Conservation (phyloP, 345 rosid species). For the Dipteronia dyeriana region DNA sequence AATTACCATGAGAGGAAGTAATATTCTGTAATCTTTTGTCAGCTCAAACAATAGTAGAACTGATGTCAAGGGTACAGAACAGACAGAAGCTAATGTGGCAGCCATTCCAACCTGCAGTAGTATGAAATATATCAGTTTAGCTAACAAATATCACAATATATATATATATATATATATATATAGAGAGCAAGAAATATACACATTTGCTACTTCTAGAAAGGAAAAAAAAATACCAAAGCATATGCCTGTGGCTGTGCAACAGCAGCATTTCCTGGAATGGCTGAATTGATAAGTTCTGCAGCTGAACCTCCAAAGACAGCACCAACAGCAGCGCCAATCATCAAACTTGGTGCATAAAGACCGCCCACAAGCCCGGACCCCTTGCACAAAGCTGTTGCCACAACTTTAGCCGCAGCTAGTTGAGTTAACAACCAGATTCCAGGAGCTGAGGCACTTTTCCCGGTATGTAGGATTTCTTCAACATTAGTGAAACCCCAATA, state of each 20-base stretch:
- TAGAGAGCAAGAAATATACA: background rate
- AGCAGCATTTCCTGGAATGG: conserved; percentile 97
- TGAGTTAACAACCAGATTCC: conserved; percentile 95
- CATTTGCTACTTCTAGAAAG: background rate
- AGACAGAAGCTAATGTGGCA: conserved; percentile 94
- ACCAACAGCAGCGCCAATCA: conserved; percentile 99
- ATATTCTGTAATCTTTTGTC: conserved; percentile 93
- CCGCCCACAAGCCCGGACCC: conserved; percentile 99
- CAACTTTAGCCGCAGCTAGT: conserved; percentile 92
- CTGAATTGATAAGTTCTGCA: conserved; percentile 81
- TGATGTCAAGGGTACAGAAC: conserved; percentile 98
- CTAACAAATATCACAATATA: conserved; percentile 1
- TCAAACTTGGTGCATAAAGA: conserved; percentile 95
- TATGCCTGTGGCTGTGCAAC: conserved; percentile 99
- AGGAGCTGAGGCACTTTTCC: conserved; percentile 95
- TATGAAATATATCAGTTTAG: conserved; percentile 20
- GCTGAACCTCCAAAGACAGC: conserved; percentile 99
- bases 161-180: no score
- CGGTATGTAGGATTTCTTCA: conserved; percentile 94
- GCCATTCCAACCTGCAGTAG: conserved; percentile 96
- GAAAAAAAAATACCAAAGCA: conserved; percentile 71
- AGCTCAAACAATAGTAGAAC: conserved; percentile 90
- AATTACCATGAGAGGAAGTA: conserved; percentile 97
- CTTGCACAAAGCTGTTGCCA: conserved; percentile 92
- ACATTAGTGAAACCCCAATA: conserved; percentile 99